These are phyloP conservation scores for Thalassiosira ordinaria DNA, from an alignment of 352 stramenopile genomes.

Conservation along the genomic window DNA sequence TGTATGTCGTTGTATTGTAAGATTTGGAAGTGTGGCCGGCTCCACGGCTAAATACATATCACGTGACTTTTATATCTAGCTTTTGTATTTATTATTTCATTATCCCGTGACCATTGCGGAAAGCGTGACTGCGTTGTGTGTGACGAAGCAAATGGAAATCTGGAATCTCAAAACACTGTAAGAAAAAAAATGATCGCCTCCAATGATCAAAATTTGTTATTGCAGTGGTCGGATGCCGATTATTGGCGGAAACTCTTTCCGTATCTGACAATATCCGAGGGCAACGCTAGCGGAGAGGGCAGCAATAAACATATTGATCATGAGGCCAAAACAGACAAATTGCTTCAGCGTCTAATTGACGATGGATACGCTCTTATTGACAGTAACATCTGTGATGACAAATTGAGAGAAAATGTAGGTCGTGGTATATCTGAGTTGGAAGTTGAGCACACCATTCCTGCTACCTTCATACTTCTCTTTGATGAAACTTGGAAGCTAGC, in stretches of 20 bases:
- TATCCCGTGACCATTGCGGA: no score
- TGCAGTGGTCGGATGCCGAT: conserved; percentile 22
- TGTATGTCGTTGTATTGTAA: no score
- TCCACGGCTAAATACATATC: no score
- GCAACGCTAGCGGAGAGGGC: background rate
- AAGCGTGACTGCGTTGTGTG: no score
- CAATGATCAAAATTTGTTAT: background rate
- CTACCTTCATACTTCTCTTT: conserved; percentile 73
- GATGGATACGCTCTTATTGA: conserved; percentile 47
- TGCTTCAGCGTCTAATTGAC: conserved; percentile 33
- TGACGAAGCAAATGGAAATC: no score
- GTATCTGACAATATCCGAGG: conserved; percentile 24
- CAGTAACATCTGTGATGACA: background rate
- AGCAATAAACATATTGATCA: background rate
- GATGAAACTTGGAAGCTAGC: conserved; percentile 74
- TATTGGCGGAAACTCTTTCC: conserved; percentile 32
- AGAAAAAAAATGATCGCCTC: no score
- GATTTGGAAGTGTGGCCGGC: no score
- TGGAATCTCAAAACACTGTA: no score
- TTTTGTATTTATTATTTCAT: no score
- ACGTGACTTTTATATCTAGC: no score
- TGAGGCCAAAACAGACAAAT: background rate
- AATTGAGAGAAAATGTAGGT: background rate
- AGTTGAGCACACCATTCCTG: conserved; percentile 39
- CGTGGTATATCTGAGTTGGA: conserved; percentile 33